Percentiles rank a stretch among this genome's conserved stretches.
Conservation (phyloP, 2,329 filamentous ascomycete genomes). For the Aureobasidium namibiae region DNA sequence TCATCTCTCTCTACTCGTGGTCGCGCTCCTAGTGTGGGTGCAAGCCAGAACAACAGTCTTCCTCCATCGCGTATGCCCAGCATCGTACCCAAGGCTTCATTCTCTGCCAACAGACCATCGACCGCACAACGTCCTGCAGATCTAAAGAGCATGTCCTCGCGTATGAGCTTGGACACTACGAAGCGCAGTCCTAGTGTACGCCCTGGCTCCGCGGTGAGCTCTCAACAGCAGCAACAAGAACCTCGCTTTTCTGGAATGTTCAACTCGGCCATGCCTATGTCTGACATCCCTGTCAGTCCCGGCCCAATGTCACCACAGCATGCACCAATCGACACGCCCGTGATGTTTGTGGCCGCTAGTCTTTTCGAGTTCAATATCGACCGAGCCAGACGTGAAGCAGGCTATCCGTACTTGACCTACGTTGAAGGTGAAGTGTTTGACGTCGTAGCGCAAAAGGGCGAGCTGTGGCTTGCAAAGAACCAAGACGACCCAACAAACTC, state of each 20-base stretch:
- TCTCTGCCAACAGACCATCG: constrained; percentile 26
- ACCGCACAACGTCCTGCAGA: constrained; percentile 24
- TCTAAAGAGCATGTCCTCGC: constrained; percentile 9
- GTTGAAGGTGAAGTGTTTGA: constrained; percentile 71
- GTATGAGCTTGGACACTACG: constrained; percentile 19
- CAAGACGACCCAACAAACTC: constrained; percentile 75
- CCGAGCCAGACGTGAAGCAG: constrained; percentile 81
- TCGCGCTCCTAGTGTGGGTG: constrained; percentile 13
- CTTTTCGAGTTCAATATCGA: constrained; percentile 97
- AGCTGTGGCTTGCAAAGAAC: constrained; percentile 95
- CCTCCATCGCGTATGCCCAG: constrained; percentile 16
- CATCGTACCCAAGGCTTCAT: constrained; percentile 37
- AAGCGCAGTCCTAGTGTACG: constrained; percentile 16
- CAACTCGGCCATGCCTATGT: constrained; percentile 76
- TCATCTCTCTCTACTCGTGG: constrained; percentile 42
- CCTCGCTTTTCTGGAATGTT: constrained; percentile 46
- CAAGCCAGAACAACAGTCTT: constrained; percentile 11
- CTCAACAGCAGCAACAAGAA: constrained; percentile 23
- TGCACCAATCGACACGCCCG: constrained; percentile 25
- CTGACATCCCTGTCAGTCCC: constrained; percentile 41
- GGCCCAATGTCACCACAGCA: constrained; percentile 17
- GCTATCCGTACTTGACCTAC: constrained; percentile 93
- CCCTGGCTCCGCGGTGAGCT: constrained; percentile 24
- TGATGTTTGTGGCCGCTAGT: constrained; percentile 86
- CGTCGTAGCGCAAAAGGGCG: constrained; percentile 89